Percentiles rank a stretch among this genome's conserved stretches.
Evolutionary conservation across 345 rosid species (phyloP).

Genomic region (Anastatica hierochuntica): DNA sequence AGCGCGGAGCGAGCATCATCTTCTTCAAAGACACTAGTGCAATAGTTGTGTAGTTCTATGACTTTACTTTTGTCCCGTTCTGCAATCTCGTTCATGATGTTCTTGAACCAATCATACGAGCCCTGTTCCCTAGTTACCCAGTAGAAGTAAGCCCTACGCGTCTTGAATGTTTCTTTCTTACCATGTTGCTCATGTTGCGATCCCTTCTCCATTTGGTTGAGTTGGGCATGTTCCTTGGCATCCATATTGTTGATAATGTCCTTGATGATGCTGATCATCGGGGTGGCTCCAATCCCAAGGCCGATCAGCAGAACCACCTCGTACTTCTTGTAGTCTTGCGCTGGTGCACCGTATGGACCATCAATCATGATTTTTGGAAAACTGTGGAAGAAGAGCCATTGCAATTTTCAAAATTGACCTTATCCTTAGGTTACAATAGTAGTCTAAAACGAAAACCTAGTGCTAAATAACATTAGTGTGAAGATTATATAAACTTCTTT

Average conservation of each 20-base stretch:
- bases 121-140: conserved; percentile 80
- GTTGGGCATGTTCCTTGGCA: conserved; percentile 28
- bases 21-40: conserved; percentile 73
- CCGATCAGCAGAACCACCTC: conserved; percentile 60
- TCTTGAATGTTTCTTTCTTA: conserved; percentile 37
- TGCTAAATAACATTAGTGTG: too few relatives aligned
- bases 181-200: conserved; percentile 7
- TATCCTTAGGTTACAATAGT: too few relatives aligned
- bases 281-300: conserved; percentile 72
- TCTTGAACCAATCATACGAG: conserved; percentile 72
- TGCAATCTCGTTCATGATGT: conserved; percentile 31
- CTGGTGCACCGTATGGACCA: conserved; percentile 83
- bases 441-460: too few relatives aligned
- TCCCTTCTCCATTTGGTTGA: conserved; percentile 27
- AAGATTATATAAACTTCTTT: too few relatives aligned
- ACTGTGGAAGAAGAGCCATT: conserved; percentile 5
- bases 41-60: conserved; percentile 60
- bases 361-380: conserved; percentile 52
- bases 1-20: conserved; percentile 70
- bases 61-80: conserved; percentile 42
- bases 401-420: neutral
- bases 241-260: conserved; percentile 54
- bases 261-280: conserved; percentile 77
- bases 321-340: conserved; percentile 65
- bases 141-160: conserved; percentile 56